phyloP scores from a whole-genome alignment of 441 rosid species.

The Aquilaria agallochum region DNA sequence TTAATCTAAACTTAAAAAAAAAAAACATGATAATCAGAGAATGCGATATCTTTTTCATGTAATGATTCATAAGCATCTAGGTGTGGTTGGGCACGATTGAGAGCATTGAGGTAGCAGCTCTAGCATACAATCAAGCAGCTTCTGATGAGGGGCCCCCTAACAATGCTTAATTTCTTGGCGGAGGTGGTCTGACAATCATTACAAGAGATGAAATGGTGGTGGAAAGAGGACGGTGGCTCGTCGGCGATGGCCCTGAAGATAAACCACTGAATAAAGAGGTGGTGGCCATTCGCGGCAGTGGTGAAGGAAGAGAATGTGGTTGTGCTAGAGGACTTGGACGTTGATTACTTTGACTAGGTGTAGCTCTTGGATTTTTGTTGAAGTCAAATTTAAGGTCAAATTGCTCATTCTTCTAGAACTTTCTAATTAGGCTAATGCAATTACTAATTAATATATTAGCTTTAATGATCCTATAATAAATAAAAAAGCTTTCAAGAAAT shows the following conservation, averaged over 20 bases:
- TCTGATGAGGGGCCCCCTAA: constrained; percentile 59
- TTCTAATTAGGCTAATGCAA: no score
- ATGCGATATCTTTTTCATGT: no score
- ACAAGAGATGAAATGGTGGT: no score
- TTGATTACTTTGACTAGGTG: constrained; percentile 8
- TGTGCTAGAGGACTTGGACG: constrained; percentile 16
- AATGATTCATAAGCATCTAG: constrained; percentile 20
- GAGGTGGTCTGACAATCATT: constrained; percentile 17
- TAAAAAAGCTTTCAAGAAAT: no score
- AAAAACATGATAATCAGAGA: no score
- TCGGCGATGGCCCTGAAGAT: constrained; percentile 77
- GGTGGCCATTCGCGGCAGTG: no score
- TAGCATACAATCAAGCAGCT: constrained; percentile 68
- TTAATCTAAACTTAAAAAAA: no score
- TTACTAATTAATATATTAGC: no score
- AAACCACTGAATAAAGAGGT: constrained; percentile 48
- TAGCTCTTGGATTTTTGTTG: constrained; percentile 14
- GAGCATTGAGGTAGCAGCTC: constrained; percentile 65
- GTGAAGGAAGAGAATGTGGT: constrained; percentile 5
- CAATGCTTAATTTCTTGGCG: constrained; percentile 57
- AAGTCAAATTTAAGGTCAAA: not conserved
- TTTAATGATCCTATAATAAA: no score
- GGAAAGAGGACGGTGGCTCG: constrained; percentile 43
- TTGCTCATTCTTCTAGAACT: no score
- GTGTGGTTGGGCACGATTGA: constrained; percentile 71